These are phyloP conservation scores for Lenzites betulinus DNA, from an alignment of 768 basidiomycete species.

Conservation along the genomic window DNA sequence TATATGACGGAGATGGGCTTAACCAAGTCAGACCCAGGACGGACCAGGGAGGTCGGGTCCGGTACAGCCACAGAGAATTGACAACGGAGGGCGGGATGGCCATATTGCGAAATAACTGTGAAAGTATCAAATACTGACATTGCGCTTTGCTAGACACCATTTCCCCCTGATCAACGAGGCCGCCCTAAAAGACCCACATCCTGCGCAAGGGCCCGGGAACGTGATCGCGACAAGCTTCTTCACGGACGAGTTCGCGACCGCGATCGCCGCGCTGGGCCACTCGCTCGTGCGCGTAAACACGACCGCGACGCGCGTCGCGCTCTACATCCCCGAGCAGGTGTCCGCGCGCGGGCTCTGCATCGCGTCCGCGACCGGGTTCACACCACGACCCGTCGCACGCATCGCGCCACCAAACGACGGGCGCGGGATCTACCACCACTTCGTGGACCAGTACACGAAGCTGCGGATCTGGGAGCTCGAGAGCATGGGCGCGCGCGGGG, in stretches of 20 bases:
- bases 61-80: too few relatives aligned
- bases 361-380: slow-evolving; percentile 42
- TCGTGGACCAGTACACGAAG: slow-evolving; percentile 47
- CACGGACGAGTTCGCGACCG: slow-evolving; percentile 34
- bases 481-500: slow-evolving; percentile 31
- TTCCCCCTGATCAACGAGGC: slow-evolving; percentile 6
- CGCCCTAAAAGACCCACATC: slow-evolving; percentile 1
- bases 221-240: slow-evolving; percentile 36
- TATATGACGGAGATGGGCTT: too few relatives aligned
- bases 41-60: too few relatives aligned
- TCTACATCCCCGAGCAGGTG: slow-evolving; percentile 38
- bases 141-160: slow-evolving; percentile 9
- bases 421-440: slow-evolving; percentile 37
- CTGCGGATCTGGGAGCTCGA: slow-evolving; percentile 44
- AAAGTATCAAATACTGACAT: too few relatives aligned
- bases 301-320: slow-evolving; percentile 35
- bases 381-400: slow-evolving; percentile 35
- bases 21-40: too few relatives aligned
- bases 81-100: too few relatives aligned
- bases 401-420: slow-evolving; percentile 43
- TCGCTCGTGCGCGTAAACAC: slow-evolving; percentile 34
- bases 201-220: slow-evolving; percentile 11
- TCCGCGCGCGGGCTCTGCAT: slow-evolving; percentile 43
- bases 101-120: too few relatives aligned
- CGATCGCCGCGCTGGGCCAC: slow-evolving; percentile 36